These are phyloP conservation scores for Withania somnifera DNA, from an alignment of 305 asterid species.

Conservation along the genomic window DNA sequence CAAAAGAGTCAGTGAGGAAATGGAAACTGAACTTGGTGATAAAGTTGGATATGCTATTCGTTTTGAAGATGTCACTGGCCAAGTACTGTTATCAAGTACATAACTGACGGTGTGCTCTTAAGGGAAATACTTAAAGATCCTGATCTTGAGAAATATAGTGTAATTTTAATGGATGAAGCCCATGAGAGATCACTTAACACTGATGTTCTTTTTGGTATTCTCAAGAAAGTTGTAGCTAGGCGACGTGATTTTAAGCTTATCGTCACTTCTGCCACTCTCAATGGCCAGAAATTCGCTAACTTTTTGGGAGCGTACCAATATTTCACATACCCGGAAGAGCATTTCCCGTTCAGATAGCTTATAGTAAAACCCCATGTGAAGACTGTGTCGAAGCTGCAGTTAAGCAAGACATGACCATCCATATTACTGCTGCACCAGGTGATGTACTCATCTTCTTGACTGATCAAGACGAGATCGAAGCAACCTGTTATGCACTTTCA, in stretches of 20 bases:
- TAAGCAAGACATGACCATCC: slow-evolving; percentile 87
- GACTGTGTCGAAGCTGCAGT: slow-evolving; percentile 94
- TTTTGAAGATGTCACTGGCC: slow-evolving; percentile 67
- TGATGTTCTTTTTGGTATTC: slow-evolving; percentile 85
- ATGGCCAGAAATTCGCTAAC: slow-evolving; percentile 75
- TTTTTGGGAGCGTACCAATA: slow-evolving; percentile 93
- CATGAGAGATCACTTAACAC: slow-evolving; percentile 86
- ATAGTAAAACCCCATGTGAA: slow-evolving; percentile 76
- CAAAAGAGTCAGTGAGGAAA: slow-evolving; percentile 72
- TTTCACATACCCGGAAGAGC: slow-evolving; percentile 92
- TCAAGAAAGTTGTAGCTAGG: slow-evolving; percentile 82
- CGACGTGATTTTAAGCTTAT: slow-evolving; percentile 91
- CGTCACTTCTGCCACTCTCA: slow-evolving; percentile 89
- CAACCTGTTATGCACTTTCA: slow-evolving; percentile 74
- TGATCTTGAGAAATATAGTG: slow-evolving; percentile 77
- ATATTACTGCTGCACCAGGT: slow-evolving; percentile 82
- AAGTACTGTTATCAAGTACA: slow-evolving; percentile 68
- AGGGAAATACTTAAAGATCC: slow-evolving; percentile 84
- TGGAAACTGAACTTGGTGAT: slow-evolving; percentile 60
- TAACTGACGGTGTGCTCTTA: slow-evolving; percentile 97
- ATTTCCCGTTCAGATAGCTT: slow-evolving; percentile 62
- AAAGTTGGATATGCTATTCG: slow-evolving; percentile 72
- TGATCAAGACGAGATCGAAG: slow-evolving; percentile 97
- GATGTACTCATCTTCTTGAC: slow-evolving; percentile 94
- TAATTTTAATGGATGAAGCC: slow-evolving; percentile 94